Evolutionary conservation across 2,329 filamentous ascomycete species (phyloP), one percentile per base, ranked within the genome.

Genomic region (Pyrenochaeta sp.): DNA sequence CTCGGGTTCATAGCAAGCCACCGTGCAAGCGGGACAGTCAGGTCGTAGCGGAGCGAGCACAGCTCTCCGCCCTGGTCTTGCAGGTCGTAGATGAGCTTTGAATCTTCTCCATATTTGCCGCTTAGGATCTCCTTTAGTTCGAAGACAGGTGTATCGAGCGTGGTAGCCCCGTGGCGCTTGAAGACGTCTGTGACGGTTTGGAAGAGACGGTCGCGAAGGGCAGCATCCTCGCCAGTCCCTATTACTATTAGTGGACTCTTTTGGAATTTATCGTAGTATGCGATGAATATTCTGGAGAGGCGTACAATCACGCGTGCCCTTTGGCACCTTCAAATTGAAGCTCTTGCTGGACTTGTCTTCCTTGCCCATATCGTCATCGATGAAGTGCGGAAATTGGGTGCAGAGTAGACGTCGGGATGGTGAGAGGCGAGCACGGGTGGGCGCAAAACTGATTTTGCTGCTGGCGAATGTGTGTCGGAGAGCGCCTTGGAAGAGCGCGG

Each of bases 91-190:
- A 96, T 96, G 75, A 96, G 88, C 77, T 94, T 94, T 70, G 88
- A 91, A 77, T 96, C 92, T 79, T 96, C 92, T 74, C 92, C 92
- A 80, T 96, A 96, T 81, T 96, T 96, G 56, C 91, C 92, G 17
- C 91, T 84, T 33, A 96, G 84, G 60, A 96, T 94, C 67, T 96
- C 91, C 73, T 89, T 89, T 58, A 95, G 82, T 77, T 96, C 92
- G 73, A 96, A 96, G 55, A 95, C 91, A 36, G 85, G 85, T 93
- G 78, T 80, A 55, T 73, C 68, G 56, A 72, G 67, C 47, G 71
- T 74, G 23, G 72, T 71, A 49, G 65, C 72, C 44, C 72, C 72
- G 68, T 75, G 72, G 64, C 72, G 72, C 64, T 75, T 75, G 63
- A 75, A 75, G 9, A 75, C 70, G 30, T 64, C 62, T 31, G 69